Evolutionary conservation across 139 green algal species (phyloP).

Genomic region (Pleodorina starrii): DNA sequence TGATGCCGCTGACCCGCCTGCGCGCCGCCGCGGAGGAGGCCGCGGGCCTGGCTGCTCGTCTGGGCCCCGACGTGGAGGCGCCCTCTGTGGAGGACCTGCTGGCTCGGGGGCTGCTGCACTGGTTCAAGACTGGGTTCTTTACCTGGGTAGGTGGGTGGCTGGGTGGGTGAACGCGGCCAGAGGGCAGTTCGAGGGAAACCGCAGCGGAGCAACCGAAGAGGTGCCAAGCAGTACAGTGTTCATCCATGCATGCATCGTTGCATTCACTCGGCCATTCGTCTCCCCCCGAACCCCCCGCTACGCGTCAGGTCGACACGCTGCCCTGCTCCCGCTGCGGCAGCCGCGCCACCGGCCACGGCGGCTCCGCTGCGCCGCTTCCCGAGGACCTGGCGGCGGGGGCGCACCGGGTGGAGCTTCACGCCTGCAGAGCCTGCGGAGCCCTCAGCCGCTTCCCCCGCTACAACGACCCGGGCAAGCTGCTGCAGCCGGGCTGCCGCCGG

Average conservation of each 20-base stretch:
- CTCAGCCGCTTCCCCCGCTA: conserved; percentile 66
- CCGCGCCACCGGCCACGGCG: conserved; percentile 12
- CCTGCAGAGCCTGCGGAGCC: conserved; percentile 54
- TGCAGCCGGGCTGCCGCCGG: conserved; percentile 4
- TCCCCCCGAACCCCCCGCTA: neutral
- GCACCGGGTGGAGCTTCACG: conserved; percentile 76
- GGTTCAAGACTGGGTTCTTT: conserved; percentile 88
- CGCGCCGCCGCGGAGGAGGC: conserved; percentile 35
- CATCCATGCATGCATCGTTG: no score
- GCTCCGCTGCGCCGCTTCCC: conserved; percentile 35
- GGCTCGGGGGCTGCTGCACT: conserved; percentile 67
- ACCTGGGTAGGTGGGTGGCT: conserved; percentile 73
- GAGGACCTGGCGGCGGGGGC: conserved; percentile 69
- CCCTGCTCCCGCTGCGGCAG: conserved; percentile 67
- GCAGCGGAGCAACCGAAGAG: no score
- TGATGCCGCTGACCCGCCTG: conserved; percentile 71
- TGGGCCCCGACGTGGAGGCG: conserved; percentile 45
- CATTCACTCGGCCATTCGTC: no score
- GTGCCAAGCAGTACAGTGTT: no score
- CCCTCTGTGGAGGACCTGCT: conserved; percentile 59
- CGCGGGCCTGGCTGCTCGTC: conserved; percentile 24
- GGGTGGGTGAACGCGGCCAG: no score
- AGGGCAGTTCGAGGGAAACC: no score
- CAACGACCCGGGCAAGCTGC: conserved; percentile 47
- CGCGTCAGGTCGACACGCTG: conserved; percentile 52